A percentile compares a stretch with the other conserved stretches of the same genome.
These are phyloP conservation scores for Gnaphalium uliginosum DNA, from an alignment of 129 eudicot species.

Conservation along the genomic window DNA sequence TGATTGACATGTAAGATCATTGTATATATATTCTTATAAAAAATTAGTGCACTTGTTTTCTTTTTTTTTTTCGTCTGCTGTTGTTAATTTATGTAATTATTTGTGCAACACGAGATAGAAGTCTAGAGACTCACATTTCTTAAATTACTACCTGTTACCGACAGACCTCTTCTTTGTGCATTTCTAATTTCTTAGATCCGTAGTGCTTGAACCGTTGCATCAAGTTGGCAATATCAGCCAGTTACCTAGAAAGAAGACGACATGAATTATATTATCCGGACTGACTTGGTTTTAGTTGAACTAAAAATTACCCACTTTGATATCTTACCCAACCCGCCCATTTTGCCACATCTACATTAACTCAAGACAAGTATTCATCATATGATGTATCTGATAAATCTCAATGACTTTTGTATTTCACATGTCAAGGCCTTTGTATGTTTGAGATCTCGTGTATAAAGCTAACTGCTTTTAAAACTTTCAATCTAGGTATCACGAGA, in stretches of 20 bases:
- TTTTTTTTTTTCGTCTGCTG: background rate
- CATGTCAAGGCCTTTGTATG: background rate
- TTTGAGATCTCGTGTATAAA: background rate
- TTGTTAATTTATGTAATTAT: background rate
- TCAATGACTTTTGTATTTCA: background rate
- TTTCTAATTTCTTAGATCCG: background rate
- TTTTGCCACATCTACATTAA: background rate
- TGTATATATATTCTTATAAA: background rate
- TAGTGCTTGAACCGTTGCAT: background rate
- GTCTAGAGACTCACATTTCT: background rate
- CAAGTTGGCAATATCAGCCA: background rate
- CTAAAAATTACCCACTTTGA: too few species aligned
- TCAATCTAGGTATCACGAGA: too few species aligned
- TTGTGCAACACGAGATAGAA: background rate
- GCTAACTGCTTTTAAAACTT: background rate
- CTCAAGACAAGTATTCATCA: background rate
- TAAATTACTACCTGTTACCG: background rate
- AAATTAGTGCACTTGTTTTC: background rate
- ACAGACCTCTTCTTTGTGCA: background rate
- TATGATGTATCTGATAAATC: background rate
- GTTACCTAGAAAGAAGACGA: too few species aligned
- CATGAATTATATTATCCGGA: too few species aligned
- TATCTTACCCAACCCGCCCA: background rate
- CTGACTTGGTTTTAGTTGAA: background rate
- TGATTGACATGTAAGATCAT: slow-evolving; percentile 43